Evolutionary conservation across 345 rosid genomes (phyloP), one percentile per base, ranked within the genome.

Genomic region (Theobroma cacao): DNA sequence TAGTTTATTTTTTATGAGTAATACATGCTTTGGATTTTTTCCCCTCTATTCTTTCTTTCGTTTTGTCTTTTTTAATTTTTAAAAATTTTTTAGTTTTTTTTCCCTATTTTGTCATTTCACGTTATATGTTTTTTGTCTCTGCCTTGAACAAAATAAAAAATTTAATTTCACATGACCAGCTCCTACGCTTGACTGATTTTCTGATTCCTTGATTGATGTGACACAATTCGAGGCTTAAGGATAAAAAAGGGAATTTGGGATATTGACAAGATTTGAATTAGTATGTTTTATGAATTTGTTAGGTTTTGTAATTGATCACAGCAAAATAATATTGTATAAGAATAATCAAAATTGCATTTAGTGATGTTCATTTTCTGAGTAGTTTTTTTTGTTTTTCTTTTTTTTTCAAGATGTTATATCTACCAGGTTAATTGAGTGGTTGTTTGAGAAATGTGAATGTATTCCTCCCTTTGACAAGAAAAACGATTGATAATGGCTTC

Each of bases 401-500:
- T 40, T 20, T 13, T n/a, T 66, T 33, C 13, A 79, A 67, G 45
- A 26, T 68, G 36, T 18, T 68, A 14, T 68, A 7, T 75, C 38
- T 24, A 38, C 52, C 87, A 81, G 85, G 79, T 28, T 69, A 34
- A 80, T 76, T 31, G 5, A 56, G 77, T 43, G 61, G 47, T 77
- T 75, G 78, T 77, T 41, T 60, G 28, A 79, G 82, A 66, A 68
- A 82, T 79, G 85, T 55, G 36, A 70, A 45, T 31, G 60, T 31
- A 8, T 41, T 41, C 18, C 58, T 26, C 17, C 3, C 10, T 17
- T 48, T 71, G 43, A 71, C 41, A 71, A 71, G 18, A 50, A 50
- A 48, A 71, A 71, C 43, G 1, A 31, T 52, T 61, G 52, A 70
- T 20, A 78, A 94, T 94, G 98, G 91, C 94, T 80, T 90, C 94